Conservation (phyloP, 176 grass and related monocot species). For the Triticum dicoccoides region DNA sequence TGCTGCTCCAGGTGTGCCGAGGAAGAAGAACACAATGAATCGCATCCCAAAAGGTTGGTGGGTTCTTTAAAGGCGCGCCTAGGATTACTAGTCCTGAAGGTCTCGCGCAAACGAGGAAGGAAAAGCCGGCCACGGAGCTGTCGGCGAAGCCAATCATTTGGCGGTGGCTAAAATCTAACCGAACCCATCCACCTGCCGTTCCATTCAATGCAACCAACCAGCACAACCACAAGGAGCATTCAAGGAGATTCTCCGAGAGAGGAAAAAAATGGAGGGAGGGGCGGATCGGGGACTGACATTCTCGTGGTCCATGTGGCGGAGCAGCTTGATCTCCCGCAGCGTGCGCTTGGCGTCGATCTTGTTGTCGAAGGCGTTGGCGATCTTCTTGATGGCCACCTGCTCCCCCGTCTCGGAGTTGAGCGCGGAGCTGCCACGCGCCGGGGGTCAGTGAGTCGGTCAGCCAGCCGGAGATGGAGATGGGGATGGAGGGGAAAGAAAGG, state of each 20-base stretch:
- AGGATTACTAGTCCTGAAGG: slow-evolving; percentile 31
- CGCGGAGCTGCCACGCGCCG: slow-evolving; percentile 52
- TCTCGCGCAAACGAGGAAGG: background rate
- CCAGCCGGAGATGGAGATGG: background rate
- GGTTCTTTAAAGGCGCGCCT: slow-evolving; percentile 28
- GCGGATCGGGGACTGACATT: slow-evolving; percentile 54
- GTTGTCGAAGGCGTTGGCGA: slow-evolving; percentile 99
- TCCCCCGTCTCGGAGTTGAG: slow-evolving; percentile 92
- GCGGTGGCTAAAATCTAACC: slow-evolving; percentile 14
- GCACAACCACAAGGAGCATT: too few relatives aligned
- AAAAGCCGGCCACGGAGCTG: background rate
- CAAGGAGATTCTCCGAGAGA: too few relatives aligned
- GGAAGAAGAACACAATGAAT: slow-evolving; percentile 24
- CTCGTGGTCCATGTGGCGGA: slow-evolving; percentile 99
- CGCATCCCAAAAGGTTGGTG: slow-evolving; percentile 17
- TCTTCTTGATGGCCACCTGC: slow-evolving; percentile 99
- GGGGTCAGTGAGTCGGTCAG: background rate
- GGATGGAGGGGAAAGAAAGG: too few relatives aligned
- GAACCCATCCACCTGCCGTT: background rate
- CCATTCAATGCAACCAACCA: background rate
- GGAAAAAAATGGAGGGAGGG: background rate
- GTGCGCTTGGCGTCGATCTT: slow-evolving; percentile 98
- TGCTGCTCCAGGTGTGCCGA: slow-evolving; percentile 19
- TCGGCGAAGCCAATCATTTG: slow-evolving; percentile 30
- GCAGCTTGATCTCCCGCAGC: slow-evolving; percentile 96